Conservation (phyloP, 352 stramenopile species). For the Pythium dissotocum region DNA sequence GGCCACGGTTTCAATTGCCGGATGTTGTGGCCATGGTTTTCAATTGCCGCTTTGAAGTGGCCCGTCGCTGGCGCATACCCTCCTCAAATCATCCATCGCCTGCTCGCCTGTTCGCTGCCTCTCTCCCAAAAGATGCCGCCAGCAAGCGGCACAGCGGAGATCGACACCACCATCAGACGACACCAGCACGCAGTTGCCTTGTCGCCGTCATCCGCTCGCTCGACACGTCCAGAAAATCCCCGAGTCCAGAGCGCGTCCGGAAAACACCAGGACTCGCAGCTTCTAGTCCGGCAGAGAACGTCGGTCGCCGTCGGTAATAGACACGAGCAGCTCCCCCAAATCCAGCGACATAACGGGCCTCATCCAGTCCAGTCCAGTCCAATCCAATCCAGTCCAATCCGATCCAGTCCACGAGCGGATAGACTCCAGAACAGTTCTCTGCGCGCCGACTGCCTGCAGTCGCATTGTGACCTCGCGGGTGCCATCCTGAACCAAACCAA, state of each 20-base stretch:
- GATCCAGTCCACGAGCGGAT: too few species aligned
- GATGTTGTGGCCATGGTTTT: slow-evolving; percentile 1
- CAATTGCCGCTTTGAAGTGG: not conserved
- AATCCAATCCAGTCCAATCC: too few species aligned
- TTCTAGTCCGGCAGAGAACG: slow-evolving; percentile 1
- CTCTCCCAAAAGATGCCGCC: slow-evolving; percentile 5
- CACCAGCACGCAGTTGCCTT: not conserved
- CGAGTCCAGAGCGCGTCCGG: too few species aligned
- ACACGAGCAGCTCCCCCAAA: not conserved
- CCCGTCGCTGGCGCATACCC: not conserved
- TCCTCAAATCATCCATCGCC: slow-evolving; percentile 5
- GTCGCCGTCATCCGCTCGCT: not conserved
- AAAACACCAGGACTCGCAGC: not conserved
- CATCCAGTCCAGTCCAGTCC: not conserved
- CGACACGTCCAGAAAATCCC: not conserved
- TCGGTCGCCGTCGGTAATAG: not conserved
- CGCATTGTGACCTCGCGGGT: not conserved
- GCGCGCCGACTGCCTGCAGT: not conserved
- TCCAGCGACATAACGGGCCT: not conserved
- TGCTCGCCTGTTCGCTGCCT: slow-evolving; percentile 1
- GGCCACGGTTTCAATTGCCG: slow-evolving; percentile 2
- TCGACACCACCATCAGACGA: not conserved
- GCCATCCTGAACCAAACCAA: not conserved
- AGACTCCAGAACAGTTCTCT: not conserved
- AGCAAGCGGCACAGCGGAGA: too few species aligned